phyloP scores from a whole-genome alignment of 148 eudicot species.

The Dysphania ambrosioides region DNA sequence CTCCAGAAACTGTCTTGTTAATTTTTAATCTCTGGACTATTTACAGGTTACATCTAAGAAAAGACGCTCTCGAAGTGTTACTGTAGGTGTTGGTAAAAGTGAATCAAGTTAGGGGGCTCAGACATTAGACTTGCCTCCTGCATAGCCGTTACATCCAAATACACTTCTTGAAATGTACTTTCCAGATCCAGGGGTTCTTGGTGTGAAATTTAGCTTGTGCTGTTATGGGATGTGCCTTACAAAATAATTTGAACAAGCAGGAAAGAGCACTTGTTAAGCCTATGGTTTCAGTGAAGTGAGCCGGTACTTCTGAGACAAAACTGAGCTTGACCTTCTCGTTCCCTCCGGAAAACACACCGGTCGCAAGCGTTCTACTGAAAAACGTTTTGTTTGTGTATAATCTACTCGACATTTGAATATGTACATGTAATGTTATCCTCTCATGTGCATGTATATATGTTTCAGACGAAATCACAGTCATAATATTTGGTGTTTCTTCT shows the following conservation, averaged over 20 bases:
- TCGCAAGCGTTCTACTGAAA: constrained; percentile 19
- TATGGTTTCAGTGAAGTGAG: background rate
- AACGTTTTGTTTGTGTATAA: constrained; percentile 1
- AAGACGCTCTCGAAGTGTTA: constrained; percentile 61
- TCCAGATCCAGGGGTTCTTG: background rate
- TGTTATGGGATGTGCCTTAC: constrained; percentile 3
- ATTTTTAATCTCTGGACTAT: background rate
- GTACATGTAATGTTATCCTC: background rate
- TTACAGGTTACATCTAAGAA: constrained; percentile 51
- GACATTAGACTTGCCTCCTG: background rate
- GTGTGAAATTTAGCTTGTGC: background rate
- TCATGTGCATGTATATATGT: constrained; percentile 6
- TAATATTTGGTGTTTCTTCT: background rate
- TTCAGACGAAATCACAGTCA: background rate
- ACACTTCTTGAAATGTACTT: background rate
- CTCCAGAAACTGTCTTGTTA: background rate
- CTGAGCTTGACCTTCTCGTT: background rate
- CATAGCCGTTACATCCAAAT: background rate
- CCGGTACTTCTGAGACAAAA: background rate
- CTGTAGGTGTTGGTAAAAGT: constrained; percentile 40
- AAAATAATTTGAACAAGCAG: background rate
- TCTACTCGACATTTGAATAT: constrained; percentile 2
- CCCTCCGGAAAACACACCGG: background rate
- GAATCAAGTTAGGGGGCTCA: constrained; percentile 22
- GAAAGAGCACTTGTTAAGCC: background rate